These are phyloP conservation scores for Penicillium crystallinum DNA, from an alignment of 495 filamentous ascomycete species.

Conservation along the genomic window DNA sequence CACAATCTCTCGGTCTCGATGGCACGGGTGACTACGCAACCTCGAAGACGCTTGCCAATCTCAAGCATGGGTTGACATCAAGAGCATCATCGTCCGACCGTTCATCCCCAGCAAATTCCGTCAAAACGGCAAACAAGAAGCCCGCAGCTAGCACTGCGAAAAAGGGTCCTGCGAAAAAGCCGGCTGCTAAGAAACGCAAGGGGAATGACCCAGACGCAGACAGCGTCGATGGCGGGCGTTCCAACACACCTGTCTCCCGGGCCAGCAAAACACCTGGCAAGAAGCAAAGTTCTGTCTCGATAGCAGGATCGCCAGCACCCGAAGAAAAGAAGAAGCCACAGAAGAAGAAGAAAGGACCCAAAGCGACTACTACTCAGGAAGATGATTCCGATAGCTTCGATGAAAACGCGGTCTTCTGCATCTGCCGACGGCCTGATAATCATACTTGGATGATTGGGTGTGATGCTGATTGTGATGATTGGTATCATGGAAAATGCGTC, in stretches of 20 bases:
- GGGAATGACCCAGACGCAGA: constrained; percentile 42
- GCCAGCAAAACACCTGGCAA: constrained; percentile 45
- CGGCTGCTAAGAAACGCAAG: constrained; percentile 54
- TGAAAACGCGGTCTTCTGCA: constrained; percentile 57
- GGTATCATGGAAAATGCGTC: constrained; percentile 69
- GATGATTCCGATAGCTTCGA: constrained; percentile 44
- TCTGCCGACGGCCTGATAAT: constrained; percentile 65
- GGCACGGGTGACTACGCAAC: constrained; percentile 34
- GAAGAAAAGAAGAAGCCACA: constrained; percentile 33
- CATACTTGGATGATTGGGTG: constrained; percentile 75
- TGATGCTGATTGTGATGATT: constrained; percentile 67
- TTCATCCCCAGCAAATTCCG: constrained; percentile 32
- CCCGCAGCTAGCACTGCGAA: constrained; percentile 38
- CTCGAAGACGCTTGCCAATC: constrained; percentile 35
- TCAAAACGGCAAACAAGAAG: constrained; percentile 35
- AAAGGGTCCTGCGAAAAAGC: constrained; percentile 55
- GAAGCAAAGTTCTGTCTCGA: constrained; percentile 37
- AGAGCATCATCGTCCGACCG: constrained; percentile 21
- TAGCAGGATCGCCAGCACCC: constrained; percentile 37
- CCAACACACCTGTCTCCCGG: constrained; percentile 46
- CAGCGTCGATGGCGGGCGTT: constrained; percentile 37
- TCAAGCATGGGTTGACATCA: constrained; percentile 31
- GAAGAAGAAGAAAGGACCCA: constrained; percentile 16
- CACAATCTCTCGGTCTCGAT: constrained; percentile 25
- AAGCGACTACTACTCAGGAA: constrained; percentile 10